A percentile compares a stretch with the other conserved stretches of the same genome.
Evolutionary conservation across 208 protist genomes (phyloP).

Genomic region (Naegleria fowleri): DNA sequence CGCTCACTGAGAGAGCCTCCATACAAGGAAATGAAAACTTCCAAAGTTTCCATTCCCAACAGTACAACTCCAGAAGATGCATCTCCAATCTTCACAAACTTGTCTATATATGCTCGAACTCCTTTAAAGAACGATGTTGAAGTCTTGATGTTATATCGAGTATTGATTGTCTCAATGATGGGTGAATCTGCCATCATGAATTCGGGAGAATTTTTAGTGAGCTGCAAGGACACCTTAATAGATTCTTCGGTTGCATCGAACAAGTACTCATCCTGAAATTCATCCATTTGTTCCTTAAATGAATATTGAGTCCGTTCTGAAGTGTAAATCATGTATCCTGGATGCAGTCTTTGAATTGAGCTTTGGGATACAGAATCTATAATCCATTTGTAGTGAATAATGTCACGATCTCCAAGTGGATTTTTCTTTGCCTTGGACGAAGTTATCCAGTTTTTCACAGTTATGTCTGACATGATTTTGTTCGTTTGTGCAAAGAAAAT

Average conservation of each 20-base stretch:
- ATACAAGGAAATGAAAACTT: neutral
- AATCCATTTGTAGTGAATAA: neutral
- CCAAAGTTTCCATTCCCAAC: neutral
- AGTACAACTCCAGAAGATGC: neutral
- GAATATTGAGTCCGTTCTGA: neutral
- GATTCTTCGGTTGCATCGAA: neutral
- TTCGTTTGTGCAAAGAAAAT: no score
- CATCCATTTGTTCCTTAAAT: neutral
- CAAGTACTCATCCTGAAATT: neutral
- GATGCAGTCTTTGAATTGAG: neutral
- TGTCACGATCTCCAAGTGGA: neutral
- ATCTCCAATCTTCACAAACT: neutral
- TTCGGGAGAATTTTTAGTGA: neutral
- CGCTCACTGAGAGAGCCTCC: neutral
- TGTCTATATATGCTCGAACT: neutral
- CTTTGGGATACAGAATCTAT: neutral
- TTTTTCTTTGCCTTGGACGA: neutral
- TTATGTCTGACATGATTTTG: neutral
- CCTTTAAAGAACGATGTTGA: neutral
- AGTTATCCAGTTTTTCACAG: neutral
- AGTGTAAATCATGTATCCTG: slow-evolving; percentile 12
- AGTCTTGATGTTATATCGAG: neutral
- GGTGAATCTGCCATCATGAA: neutral
- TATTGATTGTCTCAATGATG: neutral
- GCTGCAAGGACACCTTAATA: neutral